These are phyloP conservation scores for Pisolithus marmoratus DNA, from an alignment of 768 basidiomycete genomes.

Conservation along the genomic window DNA sequence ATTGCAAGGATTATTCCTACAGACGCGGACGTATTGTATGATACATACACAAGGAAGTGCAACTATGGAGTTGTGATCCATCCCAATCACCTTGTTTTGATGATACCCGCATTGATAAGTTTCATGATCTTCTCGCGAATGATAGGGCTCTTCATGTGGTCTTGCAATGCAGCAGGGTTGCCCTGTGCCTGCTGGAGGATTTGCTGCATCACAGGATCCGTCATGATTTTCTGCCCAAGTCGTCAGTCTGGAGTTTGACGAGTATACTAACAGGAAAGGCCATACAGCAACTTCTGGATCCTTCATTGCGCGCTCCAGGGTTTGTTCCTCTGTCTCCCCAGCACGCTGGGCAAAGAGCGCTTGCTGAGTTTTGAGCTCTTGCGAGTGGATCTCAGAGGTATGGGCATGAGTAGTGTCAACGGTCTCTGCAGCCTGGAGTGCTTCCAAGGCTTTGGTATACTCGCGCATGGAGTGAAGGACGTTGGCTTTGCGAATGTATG, in stretches of 20 bases:
- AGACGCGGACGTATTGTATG: constrained; percentile 12
- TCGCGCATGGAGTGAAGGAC: constrained; percentile 90
- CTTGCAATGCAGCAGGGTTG: constrained; percentile 84
- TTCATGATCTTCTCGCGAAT: constrained; percentile 82
- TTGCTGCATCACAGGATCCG: constrained; percentile 88
- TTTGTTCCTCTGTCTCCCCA: constrained; percentile 88
- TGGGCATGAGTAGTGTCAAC: constrained; percentile 82
- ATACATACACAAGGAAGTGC: constrained; percentile 14
- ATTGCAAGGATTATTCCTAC: constrained; percentile 19
- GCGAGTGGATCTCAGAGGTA: constrained; percentile 72
- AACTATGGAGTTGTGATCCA: constrained; percentile 4
- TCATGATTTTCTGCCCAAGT: constrained; percentile 64
- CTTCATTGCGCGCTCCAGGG: constrained; percentile 89
- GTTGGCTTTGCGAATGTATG: constrained; percentile 88
- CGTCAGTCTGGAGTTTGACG: constrained; percentile 2
- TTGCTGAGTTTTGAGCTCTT: constrained; percentile 75
- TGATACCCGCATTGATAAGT: constrained; percentile 88
- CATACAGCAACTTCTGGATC: constrained; percentile 93
- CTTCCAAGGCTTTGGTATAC: constrained; percentile 80
- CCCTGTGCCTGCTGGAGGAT: constrained; percentile 92
- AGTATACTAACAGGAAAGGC: constrained; percentile 9
- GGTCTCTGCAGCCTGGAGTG: constrained; percentile 68
- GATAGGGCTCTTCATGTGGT: constrained; percentile 92
- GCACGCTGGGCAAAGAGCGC: constrained; percentile 75
- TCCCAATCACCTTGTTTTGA: constrained; percentile 65